Conservation (phyloP, 1,139 yeast genomes). For the Blastobotrys apis region DNA sequence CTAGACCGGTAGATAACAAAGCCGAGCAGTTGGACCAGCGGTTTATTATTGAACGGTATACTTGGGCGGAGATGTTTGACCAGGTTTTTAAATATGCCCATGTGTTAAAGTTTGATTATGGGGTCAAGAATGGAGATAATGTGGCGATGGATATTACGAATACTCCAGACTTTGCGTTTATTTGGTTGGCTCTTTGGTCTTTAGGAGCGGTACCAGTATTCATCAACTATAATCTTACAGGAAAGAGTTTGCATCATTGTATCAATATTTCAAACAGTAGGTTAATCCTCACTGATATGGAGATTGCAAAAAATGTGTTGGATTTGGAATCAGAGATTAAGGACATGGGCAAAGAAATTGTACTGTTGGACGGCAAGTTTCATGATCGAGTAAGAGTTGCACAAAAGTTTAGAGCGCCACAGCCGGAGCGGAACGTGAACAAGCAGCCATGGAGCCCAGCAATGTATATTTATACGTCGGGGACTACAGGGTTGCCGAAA, state of each 20-base stretch:
- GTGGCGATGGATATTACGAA: conserved; percentile 78
- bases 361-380: conserved; percentile 50
- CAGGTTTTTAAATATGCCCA: conserved; percentile 62
- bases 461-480: conserved; percentile 81
- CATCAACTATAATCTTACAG: conserved; percentile 73
- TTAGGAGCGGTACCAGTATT: conserved; percentile 89
- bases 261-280: conserved; percentile 61
- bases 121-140: conserved; percentile 61
- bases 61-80: conserved; percentile 65
- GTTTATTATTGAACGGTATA: conserved; percentile 58
- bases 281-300: conserved; percentile 72
- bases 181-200: conserved; percentile 89
- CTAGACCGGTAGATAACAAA: conserved; percentile 37
- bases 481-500: conserved; percentile 94
- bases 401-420: conserved; percentile 43
- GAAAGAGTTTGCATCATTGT: conserved; percentile 75
- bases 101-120: conserved; percentile 59
- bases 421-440: conserved; percentile 28
- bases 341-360: conserved; percentile 37
- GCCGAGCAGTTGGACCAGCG: conserved; percentile 44
- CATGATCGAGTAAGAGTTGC: conserved; percentile 41
- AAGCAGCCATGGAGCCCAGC: conserved; percentile 44
- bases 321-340: conserved; percentile 50
- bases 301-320: conserved; percentile 52
- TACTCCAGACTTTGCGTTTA: conserved; percentile 71